Evolutionary conservation across 352 stramenopile species (phyloP).

Genomic region (Blastocystis sp.): DNA sequence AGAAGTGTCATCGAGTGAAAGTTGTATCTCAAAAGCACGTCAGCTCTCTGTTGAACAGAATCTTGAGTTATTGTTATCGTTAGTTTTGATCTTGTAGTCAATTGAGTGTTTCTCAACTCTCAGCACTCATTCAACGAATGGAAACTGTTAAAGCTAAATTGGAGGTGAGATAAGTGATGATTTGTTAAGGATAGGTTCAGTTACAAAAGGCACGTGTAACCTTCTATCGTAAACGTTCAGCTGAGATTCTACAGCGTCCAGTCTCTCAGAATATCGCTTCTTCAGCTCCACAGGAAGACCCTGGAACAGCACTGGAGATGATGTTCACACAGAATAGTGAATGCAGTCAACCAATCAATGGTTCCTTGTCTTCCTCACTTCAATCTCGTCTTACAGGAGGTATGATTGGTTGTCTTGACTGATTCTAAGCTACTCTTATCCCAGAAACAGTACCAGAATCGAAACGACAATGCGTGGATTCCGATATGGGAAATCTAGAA

Average conservation of each 20-base stretch:
- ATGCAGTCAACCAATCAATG: neutral
- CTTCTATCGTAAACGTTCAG: slow-evolving; percentile 45
- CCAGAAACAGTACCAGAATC: neutral
- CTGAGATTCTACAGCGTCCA: neutral
- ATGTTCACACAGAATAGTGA: slow-evolving; percentile 23
- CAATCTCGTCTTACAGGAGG: slow-evolving; percentile 36
- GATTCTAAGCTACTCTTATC: neutral
- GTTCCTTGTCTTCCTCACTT: neutral
- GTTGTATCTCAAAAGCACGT: neutral
- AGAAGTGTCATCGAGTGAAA: neutral
- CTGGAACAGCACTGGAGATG: neutral
- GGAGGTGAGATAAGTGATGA: neutral
- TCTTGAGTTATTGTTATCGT: neutral
- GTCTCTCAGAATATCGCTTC: neutral
- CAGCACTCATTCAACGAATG: slow-evolving; percentile 31
- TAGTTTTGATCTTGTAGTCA: neutral
- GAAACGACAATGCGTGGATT: neutral
- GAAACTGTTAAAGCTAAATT: slow-evolving; percentile 21
- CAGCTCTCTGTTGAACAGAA: neutral
- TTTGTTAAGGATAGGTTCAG: neutral
- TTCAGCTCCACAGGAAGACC: neutral
- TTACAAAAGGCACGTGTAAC: neutral
- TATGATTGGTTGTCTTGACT: neutral
- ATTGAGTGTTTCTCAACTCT: neutral
- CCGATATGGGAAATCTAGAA: neutral